A percentile compares a stretch with the other conserved stretches of the same genome.
Evolutionary conservation across 345 rosid genomes (phyloP).

Genomic region (Rhodamnia rubescens): DNA sequence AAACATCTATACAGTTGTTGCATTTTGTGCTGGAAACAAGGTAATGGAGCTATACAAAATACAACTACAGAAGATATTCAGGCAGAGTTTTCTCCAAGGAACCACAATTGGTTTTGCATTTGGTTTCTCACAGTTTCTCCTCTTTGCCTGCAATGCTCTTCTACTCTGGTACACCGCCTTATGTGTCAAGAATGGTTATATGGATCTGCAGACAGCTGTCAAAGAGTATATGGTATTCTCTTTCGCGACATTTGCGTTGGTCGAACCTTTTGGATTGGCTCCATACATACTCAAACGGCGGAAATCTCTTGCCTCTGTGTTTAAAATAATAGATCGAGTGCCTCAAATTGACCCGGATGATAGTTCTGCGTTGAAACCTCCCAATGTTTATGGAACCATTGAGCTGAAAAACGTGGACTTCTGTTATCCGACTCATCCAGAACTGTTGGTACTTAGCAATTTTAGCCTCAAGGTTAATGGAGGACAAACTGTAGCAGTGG

Average conservation of each 20-base stretch:
- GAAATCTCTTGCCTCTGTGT: conserved; percentile 81
- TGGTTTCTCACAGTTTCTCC: conserved; percentile 99
- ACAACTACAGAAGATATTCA: conserved; percentile 73
- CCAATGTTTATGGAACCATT: conserved; percentile 93
- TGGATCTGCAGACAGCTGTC: conserved; percentile 63
- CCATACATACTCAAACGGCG: conserved; percentile 96
- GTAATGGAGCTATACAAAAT: conserved; percentile 94
- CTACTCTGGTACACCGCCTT: conserved; percentile 92
- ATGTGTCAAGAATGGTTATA: conserved; percentile 34
- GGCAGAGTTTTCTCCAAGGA: conserved; percentile 84
- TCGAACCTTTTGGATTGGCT: conserved; percentile 99
- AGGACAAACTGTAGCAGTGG: conserved; percentile 95
- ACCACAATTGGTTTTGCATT: conserved; percentile 91
- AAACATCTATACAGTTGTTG: conserved; percentile 95
- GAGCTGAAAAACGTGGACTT: conserved; percentile 94
- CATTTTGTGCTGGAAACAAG: conserved; percentile 98
- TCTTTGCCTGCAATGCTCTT: conserved; percentile 96
- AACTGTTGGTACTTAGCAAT: conserved; percentile 86
- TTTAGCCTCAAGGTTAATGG: conserved; percentile 92
- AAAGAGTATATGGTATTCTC: conserved; percentile 97
- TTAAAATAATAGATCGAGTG: conserved; percentile 93
- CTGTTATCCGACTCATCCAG: conserved; percentile 88
- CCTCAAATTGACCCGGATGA: conserved; percentile 98
- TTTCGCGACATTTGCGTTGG: conserved; percentile 96
- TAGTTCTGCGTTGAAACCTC: conserved; percentile 75